Percentiles rank a stretch among this genome's conserved stretches.
Conservation (phyloP, 768 basidiomycete species). For the Pleurotus ostreatus region DNA sequence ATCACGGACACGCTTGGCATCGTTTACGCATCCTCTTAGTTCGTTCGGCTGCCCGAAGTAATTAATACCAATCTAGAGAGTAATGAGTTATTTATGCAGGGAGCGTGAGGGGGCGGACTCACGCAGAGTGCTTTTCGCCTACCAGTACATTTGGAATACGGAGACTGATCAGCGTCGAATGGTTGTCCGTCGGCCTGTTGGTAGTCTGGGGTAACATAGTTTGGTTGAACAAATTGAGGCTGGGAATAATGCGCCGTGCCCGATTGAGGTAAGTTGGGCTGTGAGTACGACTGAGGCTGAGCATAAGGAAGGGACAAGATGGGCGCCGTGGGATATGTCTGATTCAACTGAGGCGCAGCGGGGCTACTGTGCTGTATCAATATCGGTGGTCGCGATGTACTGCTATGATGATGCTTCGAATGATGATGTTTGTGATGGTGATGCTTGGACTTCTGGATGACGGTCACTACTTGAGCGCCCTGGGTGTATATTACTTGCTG, state of each 20-base stretch:
- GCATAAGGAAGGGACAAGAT: neutral
- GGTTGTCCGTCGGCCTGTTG: slow-evolving; percentile 4
- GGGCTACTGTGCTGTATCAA: neutral
- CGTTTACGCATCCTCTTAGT: slow-evolving; percentile 78
- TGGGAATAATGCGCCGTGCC: neutral
- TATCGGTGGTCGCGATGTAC: neutral
- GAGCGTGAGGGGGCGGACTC: slow-evolving; percentile 20
- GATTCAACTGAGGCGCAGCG: neutral
- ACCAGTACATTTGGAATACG: slow-evolving; percentile 78
- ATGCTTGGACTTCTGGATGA: slow-evolving; percentile 1
- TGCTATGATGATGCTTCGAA: slow-evolving; percentile 4
- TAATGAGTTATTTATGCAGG: slow-evolving; percentile 10
- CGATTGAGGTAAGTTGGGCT: neutral
- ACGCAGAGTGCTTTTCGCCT: slow-evolving; percentile 80
- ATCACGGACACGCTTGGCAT: slow-evolving; percentile 62
- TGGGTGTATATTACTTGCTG: neutral
- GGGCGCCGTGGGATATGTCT: neutral
- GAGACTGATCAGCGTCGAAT: slow-evolving; percentile 30
- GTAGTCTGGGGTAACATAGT: neutral
- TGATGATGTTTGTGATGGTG: neutral
- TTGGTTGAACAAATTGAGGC: neutral
- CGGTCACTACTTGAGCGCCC: neutral
- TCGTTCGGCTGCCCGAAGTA: slow-evolving; percentile 62
- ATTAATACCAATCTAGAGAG: slow-evolving; percentile 69
- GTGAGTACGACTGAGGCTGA: neutral